A percentile compares a stretch with the other conserved stretches of the same genome.
Conservation (phyloP, 208 protist genomes). For the Trypanosoma congolense region DNA sequence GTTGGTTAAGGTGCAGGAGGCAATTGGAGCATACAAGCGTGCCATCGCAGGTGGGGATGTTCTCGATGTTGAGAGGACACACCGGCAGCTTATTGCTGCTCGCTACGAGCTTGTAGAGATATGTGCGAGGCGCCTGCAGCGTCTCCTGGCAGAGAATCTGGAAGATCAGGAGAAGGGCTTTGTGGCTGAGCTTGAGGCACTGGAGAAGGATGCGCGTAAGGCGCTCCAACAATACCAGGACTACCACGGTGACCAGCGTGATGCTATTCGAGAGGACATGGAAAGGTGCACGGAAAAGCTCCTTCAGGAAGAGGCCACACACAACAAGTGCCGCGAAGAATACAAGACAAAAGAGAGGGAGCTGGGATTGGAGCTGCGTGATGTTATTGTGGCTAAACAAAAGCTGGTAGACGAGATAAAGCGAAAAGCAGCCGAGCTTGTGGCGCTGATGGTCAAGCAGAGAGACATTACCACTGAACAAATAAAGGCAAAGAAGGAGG, state of each 20-base stretch:
- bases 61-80: slow-evolving; percentile 63
- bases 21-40: slow-evolving; percentile 37
- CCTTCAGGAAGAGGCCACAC: slow-evolving; percentile 34
- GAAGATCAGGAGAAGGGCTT: slow-evolving; percentile 26
- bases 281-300: slow-evolving; percentile 35
- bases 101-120: slow-evolving; percentile 67
- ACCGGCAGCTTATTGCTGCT: slow-evolving; percentile 71
- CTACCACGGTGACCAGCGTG: slow-evolving; percentile 34
- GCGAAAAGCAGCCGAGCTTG: slow-evolving; percentile 52
- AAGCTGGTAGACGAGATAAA: slow-evolving; percentile 66
- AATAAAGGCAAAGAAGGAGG: slow-evolving; percentile 37
- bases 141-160: slow-evolving; percentile 36
- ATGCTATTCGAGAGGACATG: slow-evolving; percentile 43
- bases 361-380: slow-evolving; percentile 25
- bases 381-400: slow-evolving; percentile 40
- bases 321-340: slow-evolving; percentile 30
- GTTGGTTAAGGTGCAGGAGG: slow-evolving; percentile 36
- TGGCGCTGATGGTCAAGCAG: slow-evolving; percentile 52
- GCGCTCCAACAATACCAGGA: slow-evolving; percentile 42
- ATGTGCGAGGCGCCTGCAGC: slow-evolving; percentile 47
- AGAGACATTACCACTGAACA: slow-evolving; percentile 39
- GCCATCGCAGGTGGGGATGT: slow-evolving; percentile 52
- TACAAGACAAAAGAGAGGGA: slow-evolving; percentile 32
- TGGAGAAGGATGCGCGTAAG: slow-evolving; percentile 51
- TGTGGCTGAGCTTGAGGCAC: slow-evolving; percentile 36